Conservation (phyloP, 176 grass and related monocot species). For the Tillandsia fasciculata region DNA sequence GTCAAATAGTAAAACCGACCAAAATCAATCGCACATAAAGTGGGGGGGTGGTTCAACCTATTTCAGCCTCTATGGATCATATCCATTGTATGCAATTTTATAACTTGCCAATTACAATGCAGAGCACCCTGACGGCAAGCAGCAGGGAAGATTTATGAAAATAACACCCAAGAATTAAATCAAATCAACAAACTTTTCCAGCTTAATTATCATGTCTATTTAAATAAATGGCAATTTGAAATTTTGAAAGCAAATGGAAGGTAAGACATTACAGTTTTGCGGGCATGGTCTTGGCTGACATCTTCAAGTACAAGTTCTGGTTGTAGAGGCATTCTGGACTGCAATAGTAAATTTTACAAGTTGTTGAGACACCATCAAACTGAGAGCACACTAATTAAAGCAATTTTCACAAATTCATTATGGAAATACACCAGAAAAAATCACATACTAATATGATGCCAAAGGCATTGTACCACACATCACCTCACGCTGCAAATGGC, state of each 20-base stretch:
- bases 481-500: neutral
- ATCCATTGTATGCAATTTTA: no score
- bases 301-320: conserved; percentile 95
- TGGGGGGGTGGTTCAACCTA: no score
- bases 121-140: no score
- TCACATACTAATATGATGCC: neutral
- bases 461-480: neutral
- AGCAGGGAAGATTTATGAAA: no score
- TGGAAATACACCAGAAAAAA: neutral
- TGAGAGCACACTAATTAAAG: neutral
- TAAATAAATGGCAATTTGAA: conserved; percentile 4
- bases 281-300: conserved; percentile 97
- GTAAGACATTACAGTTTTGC: conserved; percentile 57
- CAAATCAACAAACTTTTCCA: no score
- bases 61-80: no score
- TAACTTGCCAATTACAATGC: no score
- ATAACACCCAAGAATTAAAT: no score
- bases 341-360: conserved; percentile 5
- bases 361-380: neutral
- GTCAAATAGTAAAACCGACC: no score
- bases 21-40: no score
- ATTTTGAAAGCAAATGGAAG: conserved; percentile 7
- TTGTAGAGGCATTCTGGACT: conserved; percentile 75
- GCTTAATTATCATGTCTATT: no score
- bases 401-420: neutral